Conservation (phyloP, 2,329 filamentous ascomycete species). For the Tolypocladium nubicola region DNA sequence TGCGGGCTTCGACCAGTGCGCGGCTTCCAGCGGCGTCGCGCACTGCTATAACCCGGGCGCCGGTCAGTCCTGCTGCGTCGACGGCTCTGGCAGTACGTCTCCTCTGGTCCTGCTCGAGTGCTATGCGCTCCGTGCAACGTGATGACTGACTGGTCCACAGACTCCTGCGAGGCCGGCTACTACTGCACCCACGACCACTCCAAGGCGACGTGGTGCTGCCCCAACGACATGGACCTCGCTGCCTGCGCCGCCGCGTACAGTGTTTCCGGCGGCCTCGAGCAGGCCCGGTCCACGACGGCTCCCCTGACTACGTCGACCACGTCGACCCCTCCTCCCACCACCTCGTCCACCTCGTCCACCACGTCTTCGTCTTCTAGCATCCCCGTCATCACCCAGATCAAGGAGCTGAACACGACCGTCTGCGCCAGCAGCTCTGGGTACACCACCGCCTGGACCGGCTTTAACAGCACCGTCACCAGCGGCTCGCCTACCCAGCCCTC, state of each 20-base stretch:
- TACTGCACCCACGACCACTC: constrained; percentile 48
- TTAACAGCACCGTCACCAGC: constrained; percentile 20
- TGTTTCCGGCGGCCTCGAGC: constrained; percentile 35
- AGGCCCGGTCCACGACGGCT: constrained; percentile 21
- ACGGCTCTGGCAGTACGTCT: constrained; percentile 44
- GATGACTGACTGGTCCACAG: constrained; percentile 18
- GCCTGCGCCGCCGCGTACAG: constrained; percentile 43
- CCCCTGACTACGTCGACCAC: constrained; percentile 11
- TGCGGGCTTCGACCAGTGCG: constrained; percentile 35
- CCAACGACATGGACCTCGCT: constrained; percentile 39
- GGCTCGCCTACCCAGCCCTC: constrained; percentile 15
- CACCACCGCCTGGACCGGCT: constrained; percentile 18
- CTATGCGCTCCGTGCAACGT: not conserved
- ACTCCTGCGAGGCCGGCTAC: constrained; percentile 50
- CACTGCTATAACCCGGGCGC: constrained; percentile 48
- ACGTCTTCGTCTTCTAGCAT: constrained; percentile 14
- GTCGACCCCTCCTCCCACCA: constrained; percentile 8
- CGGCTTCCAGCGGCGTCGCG: constrained; percentile 34
- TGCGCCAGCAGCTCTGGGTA: constrained; percentile 13
- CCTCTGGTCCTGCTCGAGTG: not conserved
- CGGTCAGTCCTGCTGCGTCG: constrained; percentile 46
- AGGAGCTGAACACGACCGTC: constrained; percentile 15
- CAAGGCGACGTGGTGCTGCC: constrained; percentile 49
- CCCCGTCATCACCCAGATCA: constrained; percentile 8
- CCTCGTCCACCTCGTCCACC: constrained; percentile 15